Conservation (phyloP, 2,329 filamentous ascomycete species). For the Biscogniauxia marginata region DNA sequence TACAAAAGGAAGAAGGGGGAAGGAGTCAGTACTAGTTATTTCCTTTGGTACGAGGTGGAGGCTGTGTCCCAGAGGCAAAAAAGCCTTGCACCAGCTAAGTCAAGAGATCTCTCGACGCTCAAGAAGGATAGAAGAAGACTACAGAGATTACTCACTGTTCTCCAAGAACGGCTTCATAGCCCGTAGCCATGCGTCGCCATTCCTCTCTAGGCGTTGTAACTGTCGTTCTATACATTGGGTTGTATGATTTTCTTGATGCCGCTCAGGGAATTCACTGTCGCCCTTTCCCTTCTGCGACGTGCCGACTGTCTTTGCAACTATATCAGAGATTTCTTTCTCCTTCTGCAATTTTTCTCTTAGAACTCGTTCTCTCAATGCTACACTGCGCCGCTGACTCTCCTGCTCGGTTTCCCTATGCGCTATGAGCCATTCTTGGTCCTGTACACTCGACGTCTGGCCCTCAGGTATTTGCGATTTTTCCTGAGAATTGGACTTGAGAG, state of each 20-base stretch:
- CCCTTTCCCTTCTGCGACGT: slow-evolving; percentile 4
- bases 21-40: neutral
- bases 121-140: neutral
- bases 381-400: slow-evolving; percentile 10
- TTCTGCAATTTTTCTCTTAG: slow-evolving; percentile 21
- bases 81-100: neutral
- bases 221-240: slow-evolving; percentile 17
- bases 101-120: neutral
- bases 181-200: slow-evolving; percentile 21
- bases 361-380: slow-evolving; percentile 16
- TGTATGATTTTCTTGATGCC: slow-evolving; percentile 8
- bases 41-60: no score
- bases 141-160: neutral
- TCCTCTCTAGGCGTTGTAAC: slow-evolving; percentile 16
- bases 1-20: neutral
- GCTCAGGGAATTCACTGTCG: neutral
- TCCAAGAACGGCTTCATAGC: slow-evolving; percentile 21
- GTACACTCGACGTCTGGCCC: slow-evolving; percentile 3
- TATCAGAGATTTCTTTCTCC: slow-evolving; percentile 22
- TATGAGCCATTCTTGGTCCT: slow-evolving; percentile 10
- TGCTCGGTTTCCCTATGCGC: slow-evolving; percentile 4
- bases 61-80: neutral
- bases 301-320: slow-evolving; percentile 19
- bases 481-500: slow-evolving; percentile 3
- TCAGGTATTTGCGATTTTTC: neutral